Conservation (phyloP, 305 asterid genomes). For the Solanum aculeatissimum region DNA sequence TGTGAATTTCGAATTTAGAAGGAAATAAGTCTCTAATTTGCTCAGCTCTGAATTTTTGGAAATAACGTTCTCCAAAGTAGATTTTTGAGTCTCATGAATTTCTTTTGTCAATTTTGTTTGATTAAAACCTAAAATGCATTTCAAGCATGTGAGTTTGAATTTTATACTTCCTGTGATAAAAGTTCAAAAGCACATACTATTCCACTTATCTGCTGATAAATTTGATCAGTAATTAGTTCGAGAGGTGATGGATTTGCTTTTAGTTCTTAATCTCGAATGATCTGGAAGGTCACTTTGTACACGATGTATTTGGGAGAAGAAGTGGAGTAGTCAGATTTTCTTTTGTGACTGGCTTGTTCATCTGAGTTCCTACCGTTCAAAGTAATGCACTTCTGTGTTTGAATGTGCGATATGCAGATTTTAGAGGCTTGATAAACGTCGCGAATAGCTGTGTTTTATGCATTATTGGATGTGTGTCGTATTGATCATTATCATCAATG, state of each 20-base stretch:
- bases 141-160: background rate
- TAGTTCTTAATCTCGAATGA: background rate
- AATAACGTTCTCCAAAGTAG: background rate
- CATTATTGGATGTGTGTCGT: background rate
- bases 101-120: background rate
- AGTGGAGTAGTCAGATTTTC: background rate
- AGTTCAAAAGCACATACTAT: background rate
- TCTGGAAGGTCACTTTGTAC: background rate
- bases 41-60: background rate
- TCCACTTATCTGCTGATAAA: background rate
- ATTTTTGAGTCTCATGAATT: background rate
- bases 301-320: background rate
- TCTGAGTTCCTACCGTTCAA: background rate
- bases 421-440: background rate
- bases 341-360: background rate
- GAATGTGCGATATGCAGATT: background rate
- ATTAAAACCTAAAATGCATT: background rate
- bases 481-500: background rate
- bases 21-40: background rate
- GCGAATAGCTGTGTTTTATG: background rate
- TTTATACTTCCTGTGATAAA: background rate
- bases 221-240: background rate
- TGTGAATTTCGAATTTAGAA: background rate
- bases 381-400: background rate
- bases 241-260: background rate